phyloP scores from a whole-genome alignment of 768 basidiomycete genomes.

The Lentinula sp. region DNA sequence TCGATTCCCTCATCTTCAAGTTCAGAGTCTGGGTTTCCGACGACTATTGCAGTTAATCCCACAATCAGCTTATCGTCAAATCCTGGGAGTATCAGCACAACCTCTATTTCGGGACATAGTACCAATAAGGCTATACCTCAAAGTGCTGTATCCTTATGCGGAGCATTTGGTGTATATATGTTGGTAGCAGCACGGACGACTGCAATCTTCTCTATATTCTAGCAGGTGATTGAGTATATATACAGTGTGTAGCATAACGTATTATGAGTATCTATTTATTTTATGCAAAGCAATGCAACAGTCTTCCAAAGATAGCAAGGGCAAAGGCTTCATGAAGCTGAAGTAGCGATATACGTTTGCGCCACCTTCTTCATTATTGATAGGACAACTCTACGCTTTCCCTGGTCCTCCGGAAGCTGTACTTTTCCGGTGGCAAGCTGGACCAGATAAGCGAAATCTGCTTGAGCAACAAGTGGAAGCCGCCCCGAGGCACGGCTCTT shows the following conservation, averaged over 20 bases:
- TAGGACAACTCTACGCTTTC: conserved; percentile 48
- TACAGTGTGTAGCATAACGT: background rate
- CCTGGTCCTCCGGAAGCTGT: conserved; percentile 46
- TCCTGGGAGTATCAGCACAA: background rate
- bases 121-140: background rate
- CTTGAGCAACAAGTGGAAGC: conserved; percentile 78
- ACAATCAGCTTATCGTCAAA: background rate
- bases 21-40: background rate
- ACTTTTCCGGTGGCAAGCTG: conserved; percentile 51
- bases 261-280: background rate
- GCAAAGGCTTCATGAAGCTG: background rate
- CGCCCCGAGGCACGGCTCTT: conserved; percentile 43
- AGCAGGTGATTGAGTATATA: background rate
- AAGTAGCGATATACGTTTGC: background rate
- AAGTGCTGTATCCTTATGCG: background rate
- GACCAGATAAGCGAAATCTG: conserved; percentile 82
- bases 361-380: conserved; percentile 39
- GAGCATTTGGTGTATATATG: background rate
- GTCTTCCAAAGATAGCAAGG: background rate
- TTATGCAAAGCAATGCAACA: background rate
- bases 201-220: background rate
- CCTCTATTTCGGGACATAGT: background rate
- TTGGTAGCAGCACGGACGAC: background rate
- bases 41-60: background rate
- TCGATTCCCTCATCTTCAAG: background rate